Evolutionary conservation across 2,329 filamentous ascomycete species (phyloP), one percentile per base, ranked within the genome.

Genomic region (Bipolaris cookei): DNA sequence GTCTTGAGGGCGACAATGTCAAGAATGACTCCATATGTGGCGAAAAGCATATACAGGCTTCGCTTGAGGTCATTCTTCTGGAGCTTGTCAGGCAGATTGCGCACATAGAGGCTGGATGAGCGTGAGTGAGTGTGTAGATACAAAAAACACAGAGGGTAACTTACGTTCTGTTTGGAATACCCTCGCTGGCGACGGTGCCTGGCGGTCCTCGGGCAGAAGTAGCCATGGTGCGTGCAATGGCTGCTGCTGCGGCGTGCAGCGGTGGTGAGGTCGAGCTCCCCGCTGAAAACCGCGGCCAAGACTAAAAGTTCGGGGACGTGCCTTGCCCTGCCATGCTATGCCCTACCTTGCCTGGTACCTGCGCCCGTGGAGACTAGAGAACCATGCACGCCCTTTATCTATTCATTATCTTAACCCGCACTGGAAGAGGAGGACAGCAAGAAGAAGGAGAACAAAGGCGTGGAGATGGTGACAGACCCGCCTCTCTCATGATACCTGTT

Each of bases 1-100:
- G 91, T 96, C 80, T 92, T 96, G 67, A 97, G 82, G 28, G 91
- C 91, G 46, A 97, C 90, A 18, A 99, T 86, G 74, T 99, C 95
- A 56, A 99, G 86, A 14, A 99, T 90, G 0, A 92, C 88, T 38
- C 95, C 95, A 74, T 97, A 96, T 13, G 92, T 96, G 10, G 92
- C 92, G 77, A 98, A 98, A 11, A 98, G 85, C 77, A 92, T 90
- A 80, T 99, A 99, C 28, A 99, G 84, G 4, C 90, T 89, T 43
- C 91, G 89, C 70, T 92, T 88, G 39, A 99, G 80, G 75, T 98
- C 93, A 59, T 86, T 83, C 77, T 98, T 99, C 71, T 90, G 90
- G 62, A 98, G 86, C 80, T 97, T 97, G 60, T 92, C 86, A 20
- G 91, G 92, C 2, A 99, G 84, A 70, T 97, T 97, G 50, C 88